Conservation (phyloP, 2,329 filamentous ascomycete species). For the Fonsecaea pedrosoi region DNA sequence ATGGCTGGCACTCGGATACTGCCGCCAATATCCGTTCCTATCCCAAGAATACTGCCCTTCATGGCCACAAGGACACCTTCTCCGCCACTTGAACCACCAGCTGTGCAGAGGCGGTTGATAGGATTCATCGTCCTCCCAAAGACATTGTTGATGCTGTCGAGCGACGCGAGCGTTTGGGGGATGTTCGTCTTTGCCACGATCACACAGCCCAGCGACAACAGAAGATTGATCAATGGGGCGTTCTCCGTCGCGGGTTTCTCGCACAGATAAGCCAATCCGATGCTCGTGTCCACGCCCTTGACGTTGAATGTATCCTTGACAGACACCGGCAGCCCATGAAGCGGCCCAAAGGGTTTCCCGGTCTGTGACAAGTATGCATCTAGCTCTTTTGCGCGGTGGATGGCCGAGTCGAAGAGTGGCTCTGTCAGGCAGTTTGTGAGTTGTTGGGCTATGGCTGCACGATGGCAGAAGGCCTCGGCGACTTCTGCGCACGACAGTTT, state of each 20-base stretch:
- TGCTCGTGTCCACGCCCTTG: conserved; percentile 60
- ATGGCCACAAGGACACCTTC: conserved; percentile 67
- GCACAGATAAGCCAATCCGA: conserved; percentile 67
- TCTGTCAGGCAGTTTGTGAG: conserved; percentile 48
- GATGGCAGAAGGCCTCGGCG: conserved; percentile 61
- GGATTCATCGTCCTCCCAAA: conserved; percentile 68
- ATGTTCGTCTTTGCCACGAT: conserved; percentile 75
- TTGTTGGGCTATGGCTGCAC: conserved; percentile 44
- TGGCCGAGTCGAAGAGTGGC: conserved; percentile 47
- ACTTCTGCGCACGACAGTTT: conserved; percentile 55
- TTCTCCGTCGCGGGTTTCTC: conserved; percentile 64
- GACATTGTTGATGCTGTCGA: conserved; percentile 67
- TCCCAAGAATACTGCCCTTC: conserved; percentile 64
- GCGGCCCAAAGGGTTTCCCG: conserved; percentile 45
- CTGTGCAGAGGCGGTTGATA: conserved; percentile 63
- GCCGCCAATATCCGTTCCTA: conserved; percentile 67
- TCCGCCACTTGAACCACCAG: conserved; percentile 71
- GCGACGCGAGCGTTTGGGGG: conserved; percentile 62
- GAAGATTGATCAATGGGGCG: conserved; percentile 63
- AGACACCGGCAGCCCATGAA: conserved; percentile 51
- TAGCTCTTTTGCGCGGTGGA: conserved; percentile 47
- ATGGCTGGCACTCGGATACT: conserved; percentile 57
- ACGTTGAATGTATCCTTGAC: conserved; percentile 47
- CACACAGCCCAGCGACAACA: conserved; percentile 67
- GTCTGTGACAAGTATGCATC: conserved; percentile 45